phyloP scores from a whole-genome alignment of 345 rosid species.

The Iberis pinnata region DNA sequence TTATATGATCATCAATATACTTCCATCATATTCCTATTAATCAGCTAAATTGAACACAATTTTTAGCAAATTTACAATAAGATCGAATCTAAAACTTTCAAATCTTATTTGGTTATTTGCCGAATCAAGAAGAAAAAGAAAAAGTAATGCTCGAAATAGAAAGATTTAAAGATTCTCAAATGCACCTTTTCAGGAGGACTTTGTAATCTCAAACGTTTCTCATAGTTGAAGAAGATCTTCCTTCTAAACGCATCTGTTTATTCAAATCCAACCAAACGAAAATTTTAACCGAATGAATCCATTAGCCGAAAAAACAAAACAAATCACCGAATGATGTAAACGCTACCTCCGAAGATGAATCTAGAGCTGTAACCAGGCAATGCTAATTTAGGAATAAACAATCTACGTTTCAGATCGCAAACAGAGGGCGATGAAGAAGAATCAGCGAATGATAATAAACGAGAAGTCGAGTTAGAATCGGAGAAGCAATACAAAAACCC shows the following conservation, averaged over 20 bases:
- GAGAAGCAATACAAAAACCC: slow-evolving; percentile 50
- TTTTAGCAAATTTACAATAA: too few species aligned
- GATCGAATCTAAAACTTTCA: background rate
- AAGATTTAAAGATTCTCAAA: background rate
- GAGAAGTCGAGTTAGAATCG: slow-evolving; percentile 28
- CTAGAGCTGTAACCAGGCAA: slow-evolving; percentile 53
- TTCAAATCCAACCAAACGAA: slow-evolving; percentile 11
- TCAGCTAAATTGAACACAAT: too few species aligned
- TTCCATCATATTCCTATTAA: background rate
- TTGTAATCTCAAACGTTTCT: slow-evolving; percentile 82
- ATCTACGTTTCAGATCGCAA: slow-evolving; percentile 23
- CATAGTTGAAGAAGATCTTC: slow-evolving; percentile 85
- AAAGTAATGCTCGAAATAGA: background rate
- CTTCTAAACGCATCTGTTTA: slow-evolving; percentile 66
- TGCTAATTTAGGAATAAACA: slow-evolving; percentile 46
- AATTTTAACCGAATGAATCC: background rate
- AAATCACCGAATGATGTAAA: background rate
- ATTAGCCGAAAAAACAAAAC: background rate
- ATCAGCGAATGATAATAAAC: slow-evolving; percentile 42
- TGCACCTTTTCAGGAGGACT: slow-evolving; percentile 94
- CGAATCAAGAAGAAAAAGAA: background rate
- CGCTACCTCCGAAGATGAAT: slow-evolving; percentile 58
- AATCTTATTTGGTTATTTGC: background rate
- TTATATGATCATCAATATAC: background rate
- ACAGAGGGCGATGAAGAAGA: slow-evolving; percentile 29